Evolutionary conservation across 345 rosid species (phyloP), one percentile per base, ranked within the genome.

Genomic region (Noccaea bulbosa): DNA sequence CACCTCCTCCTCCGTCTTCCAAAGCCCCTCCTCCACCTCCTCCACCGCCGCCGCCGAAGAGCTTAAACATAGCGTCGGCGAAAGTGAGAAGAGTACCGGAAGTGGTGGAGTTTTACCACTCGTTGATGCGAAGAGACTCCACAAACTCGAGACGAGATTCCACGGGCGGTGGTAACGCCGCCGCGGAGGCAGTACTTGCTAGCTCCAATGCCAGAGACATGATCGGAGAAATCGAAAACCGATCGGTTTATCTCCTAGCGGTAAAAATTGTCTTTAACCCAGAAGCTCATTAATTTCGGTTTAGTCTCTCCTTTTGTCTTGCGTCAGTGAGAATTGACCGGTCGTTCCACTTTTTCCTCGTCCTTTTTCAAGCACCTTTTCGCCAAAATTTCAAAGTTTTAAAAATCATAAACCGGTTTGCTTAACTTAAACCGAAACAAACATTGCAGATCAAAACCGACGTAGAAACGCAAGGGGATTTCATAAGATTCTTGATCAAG

Each of bases 221-320:
- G 99, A 94, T 94, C 62, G 97, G 99, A 34, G 99, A 94, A 84
- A 94, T 94, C 24, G 99, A 94, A 85, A 94, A 92, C 80, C 87
- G 99, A 66, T 94, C 99, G 70, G 74, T 96, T 24, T 78, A 94
- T 78, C 82, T 94, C 59, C 86, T 87, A 24, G 97, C 99, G 78
- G 99, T 94, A 80, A 24, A 15, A 15, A 37, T 7, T 15, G 73
- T 53, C 41, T 67, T 65, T 1, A 77, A 92, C 72, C 63, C 59
- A 27, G 30, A 22, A 22, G 54, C 39, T 69, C 5, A 30, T 24
- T n/a, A 7, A 17, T 73, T 55, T 1, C 62, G 54, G 72, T 69
- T 64, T 8, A 73, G 24, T 35, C 34, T 45, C 71, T 64, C 43
- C 57, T 77, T 60, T 30, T 43, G 38, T 52, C 47, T 46, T 24